phyloP scores from a whole-genome alignment of 371 early-diverging fungal genomes.

The Mucor piriformis region DNA sequence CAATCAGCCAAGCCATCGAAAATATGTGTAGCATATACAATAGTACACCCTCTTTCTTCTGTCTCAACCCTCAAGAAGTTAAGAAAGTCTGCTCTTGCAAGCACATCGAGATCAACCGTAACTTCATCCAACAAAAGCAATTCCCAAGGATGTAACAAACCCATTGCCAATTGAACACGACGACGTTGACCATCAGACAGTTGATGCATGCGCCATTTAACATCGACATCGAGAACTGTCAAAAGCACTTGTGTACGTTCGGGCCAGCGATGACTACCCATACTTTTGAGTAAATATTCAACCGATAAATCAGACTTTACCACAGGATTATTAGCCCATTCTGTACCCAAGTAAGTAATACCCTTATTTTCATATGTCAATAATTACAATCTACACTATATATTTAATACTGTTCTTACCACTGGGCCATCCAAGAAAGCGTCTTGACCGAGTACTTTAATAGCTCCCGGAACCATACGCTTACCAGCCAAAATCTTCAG shows the following conservation, averaged over 20 bases:
- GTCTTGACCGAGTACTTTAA: slow-evolving; percentile 61
- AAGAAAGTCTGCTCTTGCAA: slow-evolving; percentile 72
- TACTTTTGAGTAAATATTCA: slow-evolving; percentile 65
- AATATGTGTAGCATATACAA: slow-evolving; percentile 76
- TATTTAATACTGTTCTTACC: too few relatives aligned
- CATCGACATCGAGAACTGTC: slow-evolving; percentile 72
- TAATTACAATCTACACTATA: too few relatives aligned
- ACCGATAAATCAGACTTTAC: slow-evolving; percentile 70
- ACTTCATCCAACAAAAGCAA: slow-evolving; percentile 81
- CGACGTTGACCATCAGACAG: slow-evolving; percentile 74
- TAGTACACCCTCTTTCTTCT: slow-evolving; percentile 64
- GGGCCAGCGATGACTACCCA: slow-evolving; percentile 67
- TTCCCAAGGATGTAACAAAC: slow-evolving; percentile 73
- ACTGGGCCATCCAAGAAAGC: slow-evolving; percentile 68
- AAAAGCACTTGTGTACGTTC: slow-evolving; percentile 66
- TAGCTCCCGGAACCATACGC: slow-evolving; percentile 61
- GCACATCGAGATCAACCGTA: slow-evolving; percentile 82
- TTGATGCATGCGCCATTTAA: slow-evolving; percentile 75
- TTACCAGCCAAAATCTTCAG: slow-evolving; percentile 72
- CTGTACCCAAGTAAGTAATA: slow-evolving; percentile 81
- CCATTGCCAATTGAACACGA: slow-evolving; percentile 78
- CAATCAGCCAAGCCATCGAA: slow-evolving; percentile 68
- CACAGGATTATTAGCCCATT: slow-evolving; percentile 71
- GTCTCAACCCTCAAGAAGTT: slow-evolving; percentile 68
- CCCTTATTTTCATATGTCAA: slow-evolving; percentile 38